These are phyloP conservation scores for Ophiognomonia clavigignenti-juglandacearum DNA, from an alignment of 2,329 filamentous ascomycete species.

Conservation along the genomic window DNA sequence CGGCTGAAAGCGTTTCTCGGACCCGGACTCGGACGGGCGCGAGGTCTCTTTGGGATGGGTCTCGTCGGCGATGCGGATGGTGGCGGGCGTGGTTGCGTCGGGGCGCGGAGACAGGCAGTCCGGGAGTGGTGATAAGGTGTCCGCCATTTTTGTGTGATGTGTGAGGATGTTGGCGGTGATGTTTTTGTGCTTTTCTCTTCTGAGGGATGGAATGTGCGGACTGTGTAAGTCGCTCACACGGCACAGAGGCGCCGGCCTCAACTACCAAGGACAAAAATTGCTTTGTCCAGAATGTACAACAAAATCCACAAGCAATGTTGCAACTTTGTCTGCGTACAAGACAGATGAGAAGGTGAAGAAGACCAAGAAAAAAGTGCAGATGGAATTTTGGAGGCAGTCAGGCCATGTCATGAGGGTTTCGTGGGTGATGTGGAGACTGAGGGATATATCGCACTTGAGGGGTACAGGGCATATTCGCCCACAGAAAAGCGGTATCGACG, in stretches of 20 bases:
- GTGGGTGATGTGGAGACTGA: too few relatives aligned
- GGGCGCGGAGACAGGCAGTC: background rate
- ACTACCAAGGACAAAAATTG: background rate
- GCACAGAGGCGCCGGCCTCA: slow-evolving; percentile 5
- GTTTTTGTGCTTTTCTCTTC: too few relatives aligned
- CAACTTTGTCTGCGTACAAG: too few relatives aligned
- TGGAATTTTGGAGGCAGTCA: too few relatives aligned
- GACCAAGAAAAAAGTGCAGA: too few relatives aligned
- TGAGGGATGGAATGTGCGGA: too few relatives aligned
- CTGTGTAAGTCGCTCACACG: background rate
- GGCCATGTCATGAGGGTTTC: too few relatives aligned
- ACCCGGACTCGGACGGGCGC: slow-evolving; percentile 11
- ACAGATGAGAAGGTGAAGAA: too few relatives aligned
- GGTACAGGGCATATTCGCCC: too few relatives aligned
- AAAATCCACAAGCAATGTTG: background rate
- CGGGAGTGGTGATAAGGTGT: slow-evolving; percentile 2
- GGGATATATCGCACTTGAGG: too few relatives aligned
- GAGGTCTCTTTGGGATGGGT: slow-evolving; percentile 8
- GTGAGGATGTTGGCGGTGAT: too few relatives aligned
- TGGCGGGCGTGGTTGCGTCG: background rate
- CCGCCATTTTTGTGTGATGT: background rate
- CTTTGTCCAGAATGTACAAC: background rate
- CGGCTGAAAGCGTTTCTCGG: slow-evolving; percentile 13
- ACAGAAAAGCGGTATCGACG: too few relatives aligned
- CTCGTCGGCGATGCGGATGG: slow-evolving; percentile 17